Base-by-base conservation (phyloP, 2,329 filamentous ascomycete genomes). In the Sporothrix variecibatus region DNA sequence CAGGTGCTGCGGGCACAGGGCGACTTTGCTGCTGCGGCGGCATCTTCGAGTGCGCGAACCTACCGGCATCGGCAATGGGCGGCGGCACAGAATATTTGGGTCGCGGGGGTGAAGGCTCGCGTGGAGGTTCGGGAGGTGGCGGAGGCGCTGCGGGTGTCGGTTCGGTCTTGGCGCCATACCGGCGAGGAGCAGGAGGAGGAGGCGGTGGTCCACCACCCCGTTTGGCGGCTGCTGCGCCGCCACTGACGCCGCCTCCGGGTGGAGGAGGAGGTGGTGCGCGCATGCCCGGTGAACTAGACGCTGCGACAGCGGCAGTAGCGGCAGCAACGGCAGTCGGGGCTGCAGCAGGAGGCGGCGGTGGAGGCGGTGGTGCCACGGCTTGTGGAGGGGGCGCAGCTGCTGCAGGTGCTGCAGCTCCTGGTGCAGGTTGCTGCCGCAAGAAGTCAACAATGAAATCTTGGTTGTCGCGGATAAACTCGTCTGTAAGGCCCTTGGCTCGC, bases 11-110 rank as follows among this genome's bases (percentile, higher is more conserved):
- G 78, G 77, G 86, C 73, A 78, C 80, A 17, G 81, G 82, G 79
- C 77, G 84, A 80, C 75, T 84, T 81, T 79, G 87, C 82, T 79
- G 85, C 78, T 81, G 88, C 80, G 75, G 84, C 81, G 79, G 86
- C 82, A 79, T 85, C 78, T 81, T 87, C 80, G 73, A 82, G 83
- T 91, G 87, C 3, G 92, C 94, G 80, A 90, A 96, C 82, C 94
- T 97, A 51, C 96, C 96, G 74, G 96, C 96, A 81, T 97, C 95
- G 73, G 94, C 90, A 75, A 98, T 84, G 2, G 95, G 93, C 46
- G 96, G 96, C 64, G 96, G 96, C 9, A 94, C 95, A 77, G 91
- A 88, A 84, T 97, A 98, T 78, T 87, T 88, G 9, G 90, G 89
- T 71, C 91, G 88, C 23, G 94, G 93, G 17, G 94, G 93, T 17